Evolutionary conservation across 1,284 basidiomycete species (phyloP).

Genomic region (Rhodotorula sp.): DNA sequence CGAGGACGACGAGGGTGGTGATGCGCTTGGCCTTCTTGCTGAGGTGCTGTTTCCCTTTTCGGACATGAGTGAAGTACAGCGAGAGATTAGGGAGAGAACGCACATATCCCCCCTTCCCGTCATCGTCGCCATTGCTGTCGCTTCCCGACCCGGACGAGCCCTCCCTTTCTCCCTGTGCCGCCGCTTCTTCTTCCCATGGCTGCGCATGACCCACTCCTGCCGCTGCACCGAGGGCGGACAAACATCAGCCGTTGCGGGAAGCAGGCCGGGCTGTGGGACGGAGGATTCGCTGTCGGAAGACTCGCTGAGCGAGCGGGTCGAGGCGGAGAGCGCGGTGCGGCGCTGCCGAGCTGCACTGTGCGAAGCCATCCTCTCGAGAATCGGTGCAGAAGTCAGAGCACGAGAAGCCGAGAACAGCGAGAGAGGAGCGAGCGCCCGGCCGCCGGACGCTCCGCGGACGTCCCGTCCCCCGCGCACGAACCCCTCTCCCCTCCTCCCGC

Average conservation of each 20-base stretch:
- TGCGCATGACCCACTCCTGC: neutral
- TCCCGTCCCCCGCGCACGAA: no score
- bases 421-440: neutral
- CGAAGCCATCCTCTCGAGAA: no score
- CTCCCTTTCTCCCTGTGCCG: no score
- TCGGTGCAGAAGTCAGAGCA: no score
- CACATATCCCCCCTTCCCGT: neutral
- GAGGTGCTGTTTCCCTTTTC: neutral
- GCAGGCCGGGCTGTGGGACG: no score
- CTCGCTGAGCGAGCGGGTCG: no score
- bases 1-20: conserved; percentile 8
- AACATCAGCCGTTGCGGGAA: no score
- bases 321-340: neutral
- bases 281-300: no score
- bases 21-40: neutral
- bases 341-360: neutral
- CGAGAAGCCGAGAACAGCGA: neutral
- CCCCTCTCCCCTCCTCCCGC: no score
- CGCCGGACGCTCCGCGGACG: no score
- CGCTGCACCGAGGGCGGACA: neutral
- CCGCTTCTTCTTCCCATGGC: neutral
- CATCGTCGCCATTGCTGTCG: neutral
- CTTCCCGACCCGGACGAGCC: neutral
- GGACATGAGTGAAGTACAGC: no score
- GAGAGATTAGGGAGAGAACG: neutral